Percentiles rank a stretch among this genome's conserved stretches.
phyloP scores from a whole-genome alignment of 768 basidiomycete species.

The Cystoderma amianthinum region DNA sequence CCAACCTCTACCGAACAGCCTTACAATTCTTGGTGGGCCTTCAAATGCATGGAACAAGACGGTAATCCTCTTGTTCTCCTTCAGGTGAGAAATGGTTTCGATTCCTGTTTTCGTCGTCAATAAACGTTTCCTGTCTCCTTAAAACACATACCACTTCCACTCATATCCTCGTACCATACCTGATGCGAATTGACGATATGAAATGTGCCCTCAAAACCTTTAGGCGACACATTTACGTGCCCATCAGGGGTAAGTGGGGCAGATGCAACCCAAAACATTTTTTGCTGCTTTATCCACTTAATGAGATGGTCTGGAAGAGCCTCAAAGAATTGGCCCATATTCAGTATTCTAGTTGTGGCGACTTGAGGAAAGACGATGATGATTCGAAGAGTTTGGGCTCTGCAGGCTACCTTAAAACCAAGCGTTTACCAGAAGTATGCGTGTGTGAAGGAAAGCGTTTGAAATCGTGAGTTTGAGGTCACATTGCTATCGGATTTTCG shows the following conservation, averaged over 20 bases:
- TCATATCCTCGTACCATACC: conserved; percentile 66
- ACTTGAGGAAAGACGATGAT: background rate
- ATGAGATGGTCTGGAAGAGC: conserved; percentile 41
- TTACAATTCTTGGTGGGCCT: conserved; percentile 51
- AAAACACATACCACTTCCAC: conserved; percentile 44
- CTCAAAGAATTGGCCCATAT: conserved; percentile 53
- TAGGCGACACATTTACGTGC: conserved; percentile 60
- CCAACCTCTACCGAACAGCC: conserved; percentile 56
- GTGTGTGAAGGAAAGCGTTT: no score
- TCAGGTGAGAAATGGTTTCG: conserved; percentile 54
- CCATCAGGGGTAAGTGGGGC: conserved; percentile 51
- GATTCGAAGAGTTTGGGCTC: background rate
- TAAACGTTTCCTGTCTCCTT: background rate
- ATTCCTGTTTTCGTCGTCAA: conserved; percentile 25
- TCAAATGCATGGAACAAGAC: conserved; percentile 57
- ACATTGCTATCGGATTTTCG: no score
- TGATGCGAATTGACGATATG: conserved; percentile 37
- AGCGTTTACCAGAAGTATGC: no score
- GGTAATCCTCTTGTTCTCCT: conserved; percentile 59
- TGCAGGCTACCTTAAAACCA: background rate
- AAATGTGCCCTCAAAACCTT: conserved; percentile 46
- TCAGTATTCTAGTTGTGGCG: no score
- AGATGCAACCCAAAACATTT: conserved; percentile 60
- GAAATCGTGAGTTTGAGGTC: no score
- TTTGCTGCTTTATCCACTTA: conserved; percentile 47